Conservation (phyloP, 257 asterid genomes). For the Orobanche coerulescens region DNA sequence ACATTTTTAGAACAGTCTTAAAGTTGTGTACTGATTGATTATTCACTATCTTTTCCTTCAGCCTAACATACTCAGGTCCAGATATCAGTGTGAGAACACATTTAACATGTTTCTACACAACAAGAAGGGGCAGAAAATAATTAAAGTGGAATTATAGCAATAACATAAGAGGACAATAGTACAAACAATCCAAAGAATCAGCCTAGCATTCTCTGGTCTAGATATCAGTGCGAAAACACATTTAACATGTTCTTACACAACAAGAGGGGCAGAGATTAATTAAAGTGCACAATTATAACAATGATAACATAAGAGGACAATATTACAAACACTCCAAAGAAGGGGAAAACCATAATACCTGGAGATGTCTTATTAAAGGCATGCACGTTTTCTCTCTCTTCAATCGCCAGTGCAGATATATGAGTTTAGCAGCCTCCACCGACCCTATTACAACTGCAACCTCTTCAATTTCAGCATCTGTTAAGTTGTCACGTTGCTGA, state of each 20-base stretch:
- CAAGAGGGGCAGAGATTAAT: background rate
- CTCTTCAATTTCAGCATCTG: slow-evolving; percentile 64
- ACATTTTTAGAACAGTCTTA: background rate
- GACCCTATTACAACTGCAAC: slow-evolving; percentile 47
- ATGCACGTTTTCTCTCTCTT: slow-evolving; percentile 72
- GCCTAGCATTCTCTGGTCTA: slow-evolving; percentile 1
- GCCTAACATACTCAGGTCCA: slow-evolving; percentile 5
- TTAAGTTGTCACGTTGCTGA: slow-evolving; percentile 50
- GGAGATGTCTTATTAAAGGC: slow-evolving; percentile 80
- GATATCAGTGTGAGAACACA: slow-evolving; percentile 1
- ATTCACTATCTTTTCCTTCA: background rate
- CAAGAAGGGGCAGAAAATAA: background rate
- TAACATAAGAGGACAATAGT: slow-evolving; percentile 6
- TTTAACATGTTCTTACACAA: background rate
- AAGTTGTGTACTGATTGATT: background rate
- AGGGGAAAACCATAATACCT: slow-evolving; percentile 38
- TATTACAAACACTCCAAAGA: background rate
- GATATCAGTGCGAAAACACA: slow-evolving; percentile 2
- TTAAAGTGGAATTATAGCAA: background rate
- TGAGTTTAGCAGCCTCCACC: slow-evolving; percentile 35
- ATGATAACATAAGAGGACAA: slow-evolving; percentile 13
- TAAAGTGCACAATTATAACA: too few relatives aligned
- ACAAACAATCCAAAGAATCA: background rate
- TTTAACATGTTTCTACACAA: too few relatives aligned
- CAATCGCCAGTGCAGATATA: slow-evolving; percentile 67